Percentiles rank a stretch among this genome's conserved stretches.
Evolutionary conservation across 345 rosid species (phyloP).

Genomic region (Ceriops tagal): DNA sequence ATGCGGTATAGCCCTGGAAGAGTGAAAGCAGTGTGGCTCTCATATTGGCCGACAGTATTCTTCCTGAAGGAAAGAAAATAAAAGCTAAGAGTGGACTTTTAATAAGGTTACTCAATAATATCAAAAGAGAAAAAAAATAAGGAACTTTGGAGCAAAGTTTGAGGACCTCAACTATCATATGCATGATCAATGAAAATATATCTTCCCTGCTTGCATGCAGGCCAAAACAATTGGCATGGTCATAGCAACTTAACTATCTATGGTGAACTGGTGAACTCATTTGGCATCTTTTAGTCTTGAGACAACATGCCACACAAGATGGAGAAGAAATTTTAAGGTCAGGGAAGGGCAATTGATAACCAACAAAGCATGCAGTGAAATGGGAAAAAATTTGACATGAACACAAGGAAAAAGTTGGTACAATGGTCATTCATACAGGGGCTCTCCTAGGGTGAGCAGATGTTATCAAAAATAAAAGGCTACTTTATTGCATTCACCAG

Average conservation of each 20-base stretch:
- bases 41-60: constrained; percentile 92
- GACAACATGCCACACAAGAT: too few relatives aligned
- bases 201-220: not conserved
- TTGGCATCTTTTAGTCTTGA: too few relatives aligned
- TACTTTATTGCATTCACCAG: too few relatives aligned
- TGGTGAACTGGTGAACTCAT: too few relatives aligned
- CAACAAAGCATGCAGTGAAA: too few relatives aligned
- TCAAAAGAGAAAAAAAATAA: not conserved
- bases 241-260: not conserved
- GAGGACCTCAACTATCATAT: constrained; percentile 1
- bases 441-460: not conserved
- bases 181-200: not conserved
- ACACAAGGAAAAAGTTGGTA: not conserved
- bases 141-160: not conserved
- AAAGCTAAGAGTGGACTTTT: constrained; percentile 15
- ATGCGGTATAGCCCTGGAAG: constrained; percentile 91
- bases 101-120: not conserved
- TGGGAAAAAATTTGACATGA: not conserved
- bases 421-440: not conserved
- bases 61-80: constrained; percentile 49
- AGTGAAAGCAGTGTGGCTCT: constrained; percentile 88
- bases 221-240: not conserved
- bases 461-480: not conserved
- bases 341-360: too few relatives aligned
- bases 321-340: too few relatives aligned